Evolutionary conservation across 2,329 filamentous ascomycete species (phyloP).

Genomic region (Ophiocordyceps camponoti-rufipedis): DNA sequence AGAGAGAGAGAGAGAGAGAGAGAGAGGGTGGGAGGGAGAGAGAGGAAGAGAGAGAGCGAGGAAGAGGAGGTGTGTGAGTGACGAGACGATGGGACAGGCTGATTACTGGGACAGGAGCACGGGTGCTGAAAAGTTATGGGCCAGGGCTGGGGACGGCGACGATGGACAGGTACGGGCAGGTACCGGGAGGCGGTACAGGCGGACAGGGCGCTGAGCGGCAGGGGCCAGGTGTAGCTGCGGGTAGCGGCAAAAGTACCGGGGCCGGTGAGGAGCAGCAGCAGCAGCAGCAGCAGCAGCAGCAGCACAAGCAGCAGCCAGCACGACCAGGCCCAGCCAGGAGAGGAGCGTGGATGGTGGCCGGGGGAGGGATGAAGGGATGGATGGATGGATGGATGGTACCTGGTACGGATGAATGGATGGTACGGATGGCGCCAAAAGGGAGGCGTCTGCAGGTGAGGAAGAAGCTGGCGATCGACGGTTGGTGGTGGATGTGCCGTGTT

Average conservation of each 20-base stretch:
- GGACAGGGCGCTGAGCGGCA: not conserved
- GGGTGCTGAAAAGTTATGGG: not conserved
- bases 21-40: not conserved
- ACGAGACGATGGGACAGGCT: not conserved
- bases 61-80: not conserved
- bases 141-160: not conserved
- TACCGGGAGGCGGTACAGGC: not conserved
- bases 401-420: not conserved
- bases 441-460: not conserved
- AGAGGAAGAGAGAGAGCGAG: not conserved
- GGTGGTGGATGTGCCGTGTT: not conserved
- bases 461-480: not conserved
- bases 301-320: too few relatives aligned
- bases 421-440: not conserved
- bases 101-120: not conserved
- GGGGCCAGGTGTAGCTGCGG: not conserved
- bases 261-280: too few relatives aligned
- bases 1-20: not conserved
- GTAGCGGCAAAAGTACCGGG: too few relatives aligned
- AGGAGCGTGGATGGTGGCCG: too few relatives aligned
- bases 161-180: not conserved
- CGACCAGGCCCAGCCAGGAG: too few relatives aligned
- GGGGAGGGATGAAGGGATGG: not conserved
- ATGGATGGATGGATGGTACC: not conserved
- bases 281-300: too few relatives aligned